Conservation (phyloP, 2,329 filamentous ascomycete species). For the Colletotrichum sp. region DNA sequence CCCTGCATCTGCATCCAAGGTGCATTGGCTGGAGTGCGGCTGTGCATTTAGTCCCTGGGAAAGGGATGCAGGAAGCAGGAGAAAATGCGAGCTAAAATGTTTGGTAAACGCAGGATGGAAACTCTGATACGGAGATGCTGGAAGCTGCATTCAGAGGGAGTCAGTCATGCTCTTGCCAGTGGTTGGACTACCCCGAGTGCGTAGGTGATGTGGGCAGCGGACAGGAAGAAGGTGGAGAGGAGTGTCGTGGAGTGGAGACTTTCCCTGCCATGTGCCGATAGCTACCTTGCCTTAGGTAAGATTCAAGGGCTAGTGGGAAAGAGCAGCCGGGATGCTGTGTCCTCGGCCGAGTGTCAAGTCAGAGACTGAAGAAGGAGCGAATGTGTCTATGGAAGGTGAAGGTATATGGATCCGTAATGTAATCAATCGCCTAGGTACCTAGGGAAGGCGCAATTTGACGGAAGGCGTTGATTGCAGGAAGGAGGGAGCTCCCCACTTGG, state of each 20-base stretch:
- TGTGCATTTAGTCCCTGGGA: constrained; percentile 2
- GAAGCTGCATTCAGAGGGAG: not conserved
- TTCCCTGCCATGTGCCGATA: not conserved
- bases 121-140: not conserved
- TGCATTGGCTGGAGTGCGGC: constrained; percentile 4
- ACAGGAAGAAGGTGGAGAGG: not conserved
- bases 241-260: not conserved
- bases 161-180: not conserved
- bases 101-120: not conserved
- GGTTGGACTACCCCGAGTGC: not conserved
- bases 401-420: too few species aligned
- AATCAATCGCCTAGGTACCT: too few species aligned
- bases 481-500: not conserved
- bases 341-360: not conserved
- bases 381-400: not conserved
- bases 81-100: constrained; percentile 5
- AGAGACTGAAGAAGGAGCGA: not conserved
- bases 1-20: not conserved
- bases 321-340: not conserved
- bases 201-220: not conserved
- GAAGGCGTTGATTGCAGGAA: not conserved
- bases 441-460: not conserved
- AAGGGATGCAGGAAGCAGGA: constrained; percentile 1
- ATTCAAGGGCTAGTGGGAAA: not conserved
- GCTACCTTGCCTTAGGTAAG: not conserved